phyloP scores from a whole-genome alignment of 768 basidiomycete genomes.

The Pleurotus platypus region DNA sequence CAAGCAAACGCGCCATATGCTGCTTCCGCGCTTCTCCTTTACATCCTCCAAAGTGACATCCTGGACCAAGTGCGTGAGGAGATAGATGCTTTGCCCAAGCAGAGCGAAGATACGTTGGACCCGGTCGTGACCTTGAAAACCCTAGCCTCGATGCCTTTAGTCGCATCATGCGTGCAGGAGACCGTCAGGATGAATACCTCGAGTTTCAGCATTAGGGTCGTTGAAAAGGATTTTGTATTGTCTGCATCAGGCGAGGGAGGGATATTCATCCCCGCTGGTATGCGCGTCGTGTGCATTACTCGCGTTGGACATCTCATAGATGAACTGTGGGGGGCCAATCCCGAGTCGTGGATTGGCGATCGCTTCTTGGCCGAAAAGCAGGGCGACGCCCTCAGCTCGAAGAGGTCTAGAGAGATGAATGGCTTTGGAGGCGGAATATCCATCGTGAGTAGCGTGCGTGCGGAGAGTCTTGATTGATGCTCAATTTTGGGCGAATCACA shows the following conservation, averaged over 20 bases:
- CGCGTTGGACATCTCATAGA: constrained; percentile 1
- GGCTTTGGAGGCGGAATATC: constrained; percentile 6
- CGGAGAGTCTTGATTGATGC: not conserved
- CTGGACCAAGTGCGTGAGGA: constrained; percentile 4
- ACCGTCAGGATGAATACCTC: constrained; percentile 5
- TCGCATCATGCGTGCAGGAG: constrained; percentile 4
- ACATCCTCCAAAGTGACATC: constrained; percentile 3
- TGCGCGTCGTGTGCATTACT: not conserved
- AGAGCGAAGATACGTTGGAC: not conserved
- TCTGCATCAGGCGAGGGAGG: not conserved
- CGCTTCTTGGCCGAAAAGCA: constrained; percentile 1
- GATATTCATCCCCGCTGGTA: not conserved
- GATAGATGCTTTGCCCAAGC: constrained; percentile 6
- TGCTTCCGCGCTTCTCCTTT: constrained; percentile 3
- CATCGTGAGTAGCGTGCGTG: not conserved
- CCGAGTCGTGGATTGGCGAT: constrained; percentile 2
- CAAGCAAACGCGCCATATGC: constrained; percentile 6
- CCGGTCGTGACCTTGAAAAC: not conserved
- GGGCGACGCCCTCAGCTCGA: not conserved
- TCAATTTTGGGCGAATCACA: not conserved
- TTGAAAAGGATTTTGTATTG: constrained; percentile 5
- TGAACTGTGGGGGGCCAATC: not conserved
- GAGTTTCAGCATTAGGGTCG: constrained; percentile 7
- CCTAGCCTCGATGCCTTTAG: not conserved
- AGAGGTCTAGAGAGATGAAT: constrained; percentile 4